phyloP scores from a whole-genome alignment of 2,329 filamentous ascomycete genomes.

The Penicillium sp. region DNA sequence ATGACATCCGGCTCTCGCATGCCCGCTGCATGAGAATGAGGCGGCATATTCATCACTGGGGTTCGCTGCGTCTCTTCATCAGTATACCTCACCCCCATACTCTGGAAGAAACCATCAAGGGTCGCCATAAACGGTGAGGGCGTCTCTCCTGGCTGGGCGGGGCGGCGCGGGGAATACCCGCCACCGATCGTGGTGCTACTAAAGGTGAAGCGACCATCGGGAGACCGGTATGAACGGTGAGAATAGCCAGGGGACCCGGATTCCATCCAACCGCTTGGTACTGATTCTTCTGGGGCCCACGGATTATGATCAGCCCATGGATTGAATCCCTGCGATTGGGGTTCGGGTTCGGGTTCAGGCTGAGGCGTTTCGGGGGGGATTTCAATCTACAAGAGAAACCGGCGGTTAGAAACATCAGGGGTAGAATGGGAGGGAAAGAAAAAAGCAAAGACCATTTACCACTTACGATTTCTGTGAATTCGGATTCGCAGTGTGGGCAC shows the following conservation, averaged over 20 bases:
- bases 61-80: conserved; percentile 11
- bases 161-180: conserved; percentile 20
- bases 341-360: conserved; percentile 21
- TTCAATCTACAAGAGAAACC: conserved; percentile 30
- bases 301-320: conserved; percentile 50
- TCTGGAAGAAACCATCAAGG: conserved; percentile 51
- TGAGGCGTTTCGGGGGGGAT: conserved; percentile 35
- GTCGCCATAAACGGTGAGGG: conserved; percentile 38
- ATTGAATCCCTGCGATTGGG: conserved; percentile 26
- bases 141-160: conserved; percentile 15
- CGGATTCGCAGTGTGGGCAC: conserved; percentile 76
- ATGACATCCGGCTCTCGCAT: not conserved
- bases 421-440: not conserved
- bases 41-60: not conserved
- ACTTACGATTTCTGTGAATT: conserved; percentile 84
- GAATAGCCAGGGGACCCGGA: conserved; percentile 29
- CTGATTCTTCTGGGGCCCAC: conserved; percentile 49
- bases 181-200: conserved; percentile 36
- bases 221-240: conserved; percentile 47
- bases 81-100: conserved; percentile 41
- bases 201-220: conserved; percentile 48
- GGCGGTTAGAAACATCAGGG: not conserved
- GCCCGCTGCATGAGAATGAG: not conserved
- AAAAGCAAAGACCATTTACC: not conserved
- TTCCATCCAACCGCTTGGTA: conserved; percentile 34